Evolutionary conservation across 305 asterid species (phyloP).

Genomic region (Fraxinus paxiana): DNA sequence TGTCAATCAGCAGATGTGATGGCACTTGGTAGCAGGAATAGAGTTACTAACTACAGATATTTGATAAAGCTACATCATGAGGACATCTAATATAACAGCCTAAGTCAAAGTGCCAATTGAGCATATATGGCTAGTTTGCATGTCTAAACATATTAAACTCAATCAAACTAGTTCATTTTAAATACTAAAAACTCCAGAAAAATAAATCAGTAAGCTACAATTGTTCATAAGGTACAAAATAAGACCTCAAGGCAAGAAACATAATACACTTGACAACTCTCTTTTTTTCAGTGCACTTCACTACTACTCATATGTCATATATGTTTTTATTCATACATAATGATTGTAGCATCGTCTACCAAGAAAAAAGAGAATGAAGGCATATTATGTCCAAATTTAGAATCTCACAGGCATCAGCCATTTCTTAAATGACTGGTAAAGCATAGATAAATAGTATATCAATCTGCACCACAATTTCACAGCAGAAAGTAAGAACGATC

Average conservation of each 20-base stretch:
- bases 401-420: not conserved
- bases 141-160: not conserved
- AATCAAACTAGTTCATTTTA: not conserved
- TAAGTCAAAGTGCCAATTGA: not conserved
- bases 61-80: not conserved
- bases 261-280: not conserved
- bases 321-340: not conserved
- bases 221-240: not conserved
- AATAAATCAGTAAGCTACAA: not conserved
- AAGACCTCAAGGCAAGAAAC: not conserved
- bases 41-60: not conserved
- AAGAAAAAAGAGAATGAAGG: not conserved
- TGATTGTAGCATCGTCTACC: not conserved
- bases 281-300: not conserved
- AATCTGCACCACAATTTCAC: not conserved
- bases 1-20: slow-evolving; percentile 6
- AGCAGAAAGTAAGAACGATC: not conserved
- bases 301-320: not conserved
- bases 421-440: not conserved
- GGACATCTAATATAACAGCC: not conserved
- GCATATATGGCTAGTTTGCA: not conserved
- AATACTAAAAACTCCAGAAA: not conserved
- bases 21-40: not conserved
- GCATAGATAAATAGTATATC: not conserved
- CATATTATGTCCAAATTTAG: not conserved